Percentiles rank a stretch among this genome's conserved stretches.
These are phyloP conservation scores for Corymbia maculata DNA, from an alignment of 345 rosid genomes.

Conservation along the genomic window DNA sequence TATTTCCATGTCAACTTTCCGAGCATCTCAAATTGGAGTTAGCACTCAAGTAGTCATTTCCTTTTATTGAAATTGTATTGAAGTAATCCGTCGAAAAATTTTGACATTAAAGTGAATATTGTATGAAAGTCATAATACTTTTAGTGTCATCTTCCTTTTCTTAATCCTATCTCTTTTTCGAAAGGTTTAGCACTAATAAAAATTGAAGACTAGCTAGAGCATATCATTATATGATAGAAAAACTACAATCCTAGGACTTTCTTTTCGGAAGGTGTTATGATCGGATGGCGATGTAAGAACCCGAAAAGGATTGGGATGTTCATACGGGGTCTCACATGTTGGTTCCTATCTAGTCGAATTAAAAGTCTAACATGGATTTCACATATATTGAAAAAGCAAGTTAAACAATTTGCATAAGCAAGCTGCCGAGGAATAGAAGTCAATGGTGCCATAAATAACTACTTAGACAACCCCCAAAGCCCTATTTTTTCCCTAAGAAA, in stretches of 20 bases:
- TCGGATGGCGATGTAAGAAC: not conserved
- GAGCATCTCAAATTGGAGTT: too few species aligned
- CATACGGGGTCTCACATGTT: not conserved
- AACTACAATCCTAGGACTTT: not conserved
- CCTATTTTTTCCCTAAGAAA: not conserved
- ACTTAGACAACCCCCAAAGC: not conserved
- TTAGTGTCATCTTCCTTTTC: not conserved
- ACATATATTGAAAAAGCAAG: not conserved
- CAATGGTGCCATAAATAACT: not conserved
- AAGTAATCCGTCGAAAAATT: fast-evolving
- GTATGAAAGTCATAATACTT: fast-evolving
- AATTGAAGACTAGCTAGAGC: not conserved
- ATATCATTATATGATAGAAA: not conserved
- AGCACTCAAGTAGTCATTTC: too few species aligned
- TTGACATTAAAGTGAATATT: fast-evolving
- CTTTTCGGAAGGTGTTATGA: not conserved
- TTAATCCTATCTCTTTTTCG: not conserved
- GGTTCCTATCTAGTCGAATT: not conserved
- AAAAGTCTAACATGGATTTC: not conserved
- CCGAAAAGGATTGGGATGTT: not conserved
- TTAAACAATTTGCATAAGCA: not conserved
- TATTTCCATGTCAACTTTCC: not conserved
- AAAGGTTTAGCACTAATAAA: not conserved
- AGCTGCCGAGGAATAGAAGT: not conserved
- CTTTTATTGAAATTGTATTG: not conserved